Evolutionary conservation across 441 rosid genomes (phyloP), one percentile per base, ranked within the genome.

Genomic region (Eruca vesicaria): DNA sequence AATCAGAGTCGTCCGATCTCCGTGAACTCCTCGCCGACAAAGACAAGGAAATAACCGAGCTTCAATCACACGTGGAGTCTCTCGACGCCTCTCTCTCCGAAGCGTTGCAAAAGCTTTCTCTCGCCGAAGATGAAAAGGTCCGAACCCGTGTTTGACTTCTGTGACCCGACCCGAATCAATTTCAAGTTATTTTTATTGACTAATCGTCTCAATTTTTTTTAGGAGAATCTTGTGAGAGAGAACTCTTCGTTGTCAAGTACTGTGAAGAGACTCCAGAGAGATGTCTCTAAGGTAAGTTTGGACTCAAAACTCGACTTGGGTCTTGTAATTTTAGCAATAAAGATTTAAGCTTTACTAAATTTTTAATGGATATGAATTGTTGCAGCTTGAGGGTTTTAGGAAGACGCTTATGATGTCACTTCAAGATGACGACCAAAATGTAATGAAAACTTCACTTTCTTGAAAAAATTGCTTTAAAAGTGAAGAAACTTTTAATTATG

Each of bases 401-500:
- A 95, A 82, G 89, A 92, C 92, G 0, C 90, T 95, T 53, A 83
- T 92, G 96, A 87, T 73, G 80, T 92, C 99, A 41, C 96, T 92
- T 69, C 90, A 75, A 65, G 99, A 89, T 74, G 99, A 90, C 29
- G 94, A 87, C 11, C 94, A 88, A 62, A 80, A 75, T 80, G 77
- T 71, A n/a, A 71, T 33, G 55, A 11, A 8, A 59, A 20, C 33
- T 19, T 70, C 21, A 35, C 33, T 48, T 45, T 60, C 36, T 9
- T 61, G 1, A 50, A 26, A 50, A 26, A 15, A 18, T 64, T 70
- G 9, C 8, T 57, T n/a, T 58, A n/a, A 0, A 32, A 66, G 7
- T 52, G 5, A 48, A 26, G n/a, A n/a, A 21, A 4, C 3, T 57
- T 65, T 41, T 19, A 19, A 4, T 28, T 70, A 2, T 55, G 7